Evolutionary conservation across 495 filamentous ascomycete species (phyloP).

Genomic region (Haplographium delicatum): DNA sequence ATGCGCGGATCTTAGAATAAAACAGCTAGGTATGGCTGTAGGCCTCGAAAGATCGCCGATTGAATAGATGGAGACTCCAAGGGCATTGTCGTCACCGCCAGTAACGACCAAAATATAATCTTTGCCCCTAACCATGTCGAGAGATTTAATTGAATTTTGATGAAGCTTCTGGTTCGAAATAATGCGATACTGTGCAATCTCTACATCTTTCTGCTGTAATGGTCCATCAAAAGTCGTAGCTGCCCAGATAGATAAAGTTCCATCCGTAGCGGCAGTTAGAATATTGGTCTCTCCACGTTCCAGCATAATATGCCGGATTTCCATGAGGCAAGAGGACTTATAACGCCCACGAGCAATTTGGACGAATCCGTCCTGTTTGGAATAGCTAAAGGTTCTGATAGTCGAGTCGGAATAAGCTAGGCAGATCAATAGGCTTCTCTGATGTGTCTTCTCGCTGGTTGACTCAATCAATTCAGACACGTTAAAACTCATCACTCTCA

Average conservation of each 20-base stretch:
- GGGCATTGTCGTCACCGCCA: slow-evolving; percentile 79
- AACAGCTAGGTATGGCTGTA: neutral
- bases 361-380: slow-evolving; percentile 39
- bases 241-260: slow-evolving; percentile 36
- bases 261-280: slow-evolving; percentile 42
- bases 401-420: slow-evolving; percentile 77
- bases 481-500: slow-evolving; percentile 75
- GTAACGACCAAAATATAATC: slow-evolving; percentile 52
- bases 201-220: neutral
- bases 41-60: neutral
- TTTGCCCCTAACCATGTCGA: slow-evolving; percentile 26
- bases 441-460: slow-evolving; percentile 8
- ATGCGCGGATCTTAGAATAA: slow-evolving; percentile 66
- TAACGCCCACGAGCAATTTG: slow-evolving; percentile 57
- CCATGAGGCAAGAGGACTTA: slow-evolving; percentile 74
- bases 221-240: neutral
- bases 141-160: slow-evolving; percentile 67
- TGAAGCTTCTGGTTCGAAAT: slow-evolving; percentile 47
- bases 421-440: slow-evolving; percentile 52
- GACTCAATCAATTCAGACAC: slow-evolving; percentile 29
- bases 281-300: slow-evolving; percentile 35
- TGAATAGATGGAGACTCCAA: slow-evolving; percentile 46
- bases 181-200: slow-evolving; percentile 8
- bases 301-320: slow-evolving; percentile 39
- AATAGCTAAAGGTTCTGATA: slow-evolving; percentile 61